Percentiles rank a stretch among this genome's conserved stretches.
Evolutionary conservation across 805 yeast species (phyloP).

Genomic region (Teunomyces gatunensis): DNA sequence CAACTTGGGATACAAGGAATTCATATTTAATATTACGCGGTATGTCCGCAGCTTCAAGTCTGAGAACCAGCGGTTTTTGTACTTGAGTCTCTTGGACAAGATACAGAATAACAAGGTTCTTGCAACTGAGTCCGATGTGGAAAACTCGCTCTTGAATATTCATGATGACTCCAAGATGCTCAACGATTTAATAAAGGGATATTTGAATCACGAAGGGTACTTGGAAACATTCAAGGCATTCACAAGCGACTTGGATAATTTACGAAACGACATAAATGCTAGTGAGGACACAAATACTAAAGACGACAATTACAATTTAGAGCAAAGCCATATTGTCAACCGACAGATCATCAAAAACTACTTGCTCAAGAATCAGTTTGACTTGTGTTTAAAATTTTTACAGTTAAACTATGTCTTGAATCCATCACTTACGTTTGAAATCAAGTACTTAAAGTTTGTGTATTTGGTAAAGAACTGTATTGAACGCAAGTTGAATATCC

Average conservation of each 20-base stretch:
- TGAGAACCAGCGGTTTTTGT: slow-evolving; percentile 14
- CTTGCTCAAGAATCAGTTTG: slow-evolving; percentile 45
- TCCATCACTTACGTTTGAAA: slow-evolving; percentile 19
- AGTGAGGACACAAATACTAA: background rate
- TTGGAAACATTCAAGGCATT: slow-evolving; percentile 35
- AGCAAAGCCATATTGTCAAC: slow-evolving; percentile 25
- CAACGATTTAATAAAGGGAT: slow-evolving; percentile 35
- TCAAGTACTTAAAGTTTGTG: slow-evolving; percentile 24
- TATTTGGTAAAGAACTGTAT: slow-evolving; percentile 20
- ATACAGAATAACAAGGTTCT: slow-evolving; percentile 11
- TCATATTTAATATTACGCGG: slow-evolving; percentile 57
- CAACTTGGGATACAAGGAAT: slow-evolving; percentile 58
- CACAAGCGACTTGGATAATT: slow-evolving; percentile 25
- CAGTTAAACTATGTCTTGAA: slow-evolving; percentile 23
- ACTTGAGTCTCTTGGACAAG: slow-evolving; percentile 19
- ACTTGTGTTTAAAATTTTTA: slow-evolving; percentile 39
- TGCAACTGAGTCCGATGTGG: slow-evolving; percentile 4
- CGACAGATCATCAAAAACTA: slow-evolving; percentile 40
- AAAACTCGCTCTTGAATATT: slow-evolving; percentile 7
- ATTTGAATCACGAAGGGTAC: slow-evolving; percentile 39
- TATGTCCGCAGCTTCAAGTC: slow-evolving; percentile 49
- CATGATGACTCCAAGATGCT: slow-evolving; percentile 27
- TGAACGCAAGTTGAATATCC: slow-evolving; percentile 14
- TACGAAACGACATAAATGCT: slow-evolving; percentile 9
- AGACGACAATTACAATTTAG: slow-evolving; percentile 3